Base-by-base conservation (phyloP, 345 rosid species). In the Odontarrhena argentea region DNA sequence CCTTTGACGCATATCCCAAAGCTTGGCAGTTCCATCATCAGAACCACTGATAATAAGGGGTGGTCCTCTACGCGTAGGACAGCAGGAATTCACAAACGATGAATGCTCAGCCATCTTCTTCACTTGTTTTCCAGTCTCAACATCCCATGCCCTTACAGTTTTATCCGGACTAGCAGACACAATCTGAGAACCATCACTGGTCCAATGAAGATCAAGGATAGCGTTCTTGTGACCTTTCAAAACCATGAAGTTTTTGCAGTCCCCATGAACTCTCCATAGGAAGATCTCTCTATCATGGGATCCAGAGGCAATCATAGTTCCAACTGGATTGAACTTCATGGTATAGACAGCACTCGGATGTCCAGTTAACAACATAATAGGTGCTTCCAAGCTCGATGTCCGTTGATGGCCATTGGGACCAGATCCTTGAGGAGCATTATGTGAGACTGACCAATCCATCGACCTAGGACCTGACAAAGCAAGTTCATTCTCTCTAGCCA, bases 71-170 rank as follows among this genome's bases (percentile, higher is more conserved):
- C 96, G 80, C 0, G 97, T 84, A 54, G 93, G 86, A 68, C 96
- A 94, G 70, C 99, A 94, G 2, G 97, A 84, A 68, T 94, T 94
- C 76, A 91, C 96, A 61, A 84, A 91, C 6, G 97, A 91, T 0
- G 88, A 85, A 65, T 94, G 99, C 37, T 94, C 96, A 9, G 93
- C 93, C 99, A 94, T 88, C 85, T 91, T 94, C 83, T 94, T 94
- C 37, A 94, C 70, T 76, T 94, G 99, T 71, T 91, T 94, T 42
- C 96, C 96, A 0, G 91, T 87, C 70, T 91, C 99, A 48, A 85
- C 85, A 73, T 93, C 99, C 97, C 97, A 91, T 15, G 96, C 97
- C 66, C 96, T 76, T 18, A 91, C 71, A 7, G 97, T 91, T 65
- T 91, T 94, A 78, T 94, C 99, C 0, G 96, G 96, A 45, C 99